Evolutionary conservation across 2,329 filamentous ascomycete genomes (phyloP), one percentile per base, ranked within the genome.

Genomic region (Colletotrichum viniferum): DNA sequence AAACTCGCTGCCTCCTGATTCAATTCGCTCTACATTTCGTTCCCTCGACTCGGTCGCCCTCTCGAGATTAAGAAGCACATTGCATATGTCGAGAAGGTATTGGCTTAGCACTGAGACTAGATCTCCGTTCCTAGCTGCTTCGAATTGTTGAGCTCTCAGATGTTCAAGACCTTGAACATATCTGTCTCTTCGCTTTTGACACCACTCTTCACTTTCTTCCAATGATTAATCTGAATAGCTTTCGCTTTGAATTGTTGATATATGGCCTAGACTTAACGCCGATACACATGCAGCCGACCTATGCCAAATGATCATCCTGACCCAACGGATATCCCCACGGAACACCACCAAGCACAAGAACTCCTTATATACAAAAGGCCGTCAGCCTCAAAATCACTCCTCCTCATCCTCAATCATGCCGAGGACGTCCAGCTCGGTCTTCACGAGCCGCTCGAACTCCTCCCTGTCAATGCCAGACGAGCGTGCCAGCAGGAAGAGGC

Each of bases 371-470:
- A 73, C 69, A 67, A 69, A 48, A 75, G 24, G 34, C 64, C n/a
- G 30, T 28, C 48, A 36, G 34, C 48, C 64, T 43, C 13, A 9
- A 24, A 18, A 36, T 76, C 52, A 76, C 18, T 28, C 36, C 21
- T 84, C 82, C 18, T 85, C 81, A n/a, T 92, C 89, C 80, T 95
- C 94, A 81, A 95, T 88, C 85, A 96, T 86, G 28, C 88, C 88
- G 78, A 96, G 83, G 77, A 94, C 88, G 72, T 95, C 93, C 73
- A 96, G 84, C 84, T 96, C 95, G 26, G 90, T 92, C 83, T 88
- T 90, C 14, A 96, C 90, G 76, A 96, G 87, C 67, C 90, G 87
- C 83, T 94, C 92, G 84, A 96, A 97, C 81, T 96, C 94, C 38
- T 91, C 90, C 60, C 92, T 87, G 66, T 94, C 91, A 78, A 97